phyloP scores from a whole-genome alignment of 169 alveolate genomes.

The Perkinsus marinus region DNA sequence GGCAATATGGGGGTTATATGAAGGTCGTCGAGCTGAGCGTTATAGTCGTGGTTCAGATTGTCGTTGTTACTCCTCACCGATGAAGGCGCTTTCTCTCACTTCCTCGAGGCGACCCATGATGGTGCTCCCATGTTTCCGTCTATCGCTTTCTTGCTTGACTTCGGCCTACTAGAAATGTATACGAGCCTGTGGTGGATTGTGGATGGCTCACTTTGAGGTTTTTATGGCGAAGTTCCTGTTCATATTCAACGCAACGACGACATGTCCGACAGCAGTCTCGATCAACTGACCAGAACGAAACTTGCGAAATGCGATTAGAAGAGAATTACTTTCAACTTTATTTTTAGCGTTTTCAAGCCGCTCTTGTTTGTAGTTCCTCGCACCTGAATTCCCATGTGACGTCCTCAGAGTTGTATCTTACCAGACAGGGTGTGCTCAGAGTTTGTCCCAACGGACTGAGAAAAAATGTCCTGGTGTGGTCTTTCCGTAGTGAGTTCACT shows the following conservation, averaged over 20 bases:
- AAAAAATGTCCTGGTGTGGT: not conserved
- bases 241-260: not conserved
- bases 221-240: not conserved
- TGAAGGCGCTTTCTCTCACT: not conserved
- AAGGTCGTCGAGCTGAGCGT: not conserved
- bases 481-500: not conserved
- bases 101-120: not conserved
- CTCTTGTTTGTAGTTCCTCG: not conserved
- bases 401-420: not conserved
- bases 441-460: not conserved
- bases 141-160: not conserved
- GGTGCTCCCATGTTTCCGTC: not conserved
- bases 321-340: not conserved
- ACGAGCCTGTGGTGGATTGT: not conserved
- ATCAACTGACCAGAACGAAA: not conserved
- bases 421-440: not conserved
- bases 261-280: not conserved
- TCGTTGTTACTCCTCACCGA: not conserved
- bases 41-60: no score
- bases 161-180: not conserved
- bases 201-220: not conserved
- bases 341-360: not conserved
- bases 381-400: not conserved
- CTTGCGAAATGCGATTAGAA: not conserved
- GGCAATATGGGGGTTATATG: not conserved